phyloP scores from a whole-genome alignment of 2,329 filamentous ascomycete genomes.

The Neopestalotiopsis clavispora region DNA sequence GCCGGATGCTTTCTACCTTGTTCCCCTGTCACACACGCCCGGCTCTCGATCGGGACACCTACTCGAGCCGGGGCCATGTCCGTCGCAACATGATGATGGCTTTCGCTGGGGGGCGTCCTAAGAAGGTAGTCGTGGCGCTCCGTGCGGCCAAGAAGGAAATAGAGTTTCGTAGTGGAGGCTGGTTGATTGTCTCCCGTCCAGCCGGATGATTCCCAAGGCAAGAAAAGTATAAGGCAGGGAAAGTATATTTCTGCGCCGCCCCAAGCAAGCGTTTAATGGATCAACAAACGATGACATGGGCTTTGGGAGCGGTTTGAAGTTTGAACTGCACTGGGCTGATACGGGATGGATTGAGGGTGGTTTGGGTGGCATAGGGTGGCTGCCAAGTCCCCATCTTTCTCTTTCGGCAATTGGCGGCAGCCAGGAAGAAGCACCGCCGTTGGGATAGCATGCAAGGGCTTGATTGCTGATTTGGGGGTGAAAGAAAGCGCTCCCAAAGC shows the following conservation, averaged over 20 bases:
- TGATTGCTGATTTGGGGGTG: background rate
- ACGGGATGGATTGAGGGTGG: background rate
- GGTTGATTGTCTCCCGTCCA: background rate
- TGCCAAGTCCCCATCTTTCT: background rate
- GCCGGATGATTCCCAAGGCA: conserved; percentile 1
- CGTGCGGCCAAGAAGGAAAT: background rate
- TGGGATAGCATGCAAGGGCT: background rate
- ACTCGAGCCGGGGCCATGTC: background rate
- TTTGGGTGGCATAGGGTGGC: background rate
- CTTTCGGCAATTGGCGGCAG: conserved; percentile 13
- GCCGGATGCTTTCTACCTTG: background rate
- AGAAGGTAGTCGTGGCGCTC: background rate
- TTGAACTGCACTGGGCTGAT: conserved; percentile 1
- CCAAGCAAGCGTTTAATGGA: background rate
- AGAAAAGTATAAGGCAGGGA: background rate
- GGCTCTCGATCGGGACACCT: conserved; percentile 1
- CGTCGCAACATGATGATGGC: background rate
- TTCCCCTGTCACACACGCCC: background rate
- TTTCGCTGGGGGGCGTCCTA: background rate
- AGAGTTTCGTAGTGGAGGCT: conserved; percentile 7
- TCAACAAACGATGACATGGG: background rate
- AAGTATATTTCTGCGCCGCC: conserved; percentile 9
- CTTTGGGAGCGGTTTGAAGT: background rate
- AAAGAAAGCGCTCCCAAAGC: background rate
- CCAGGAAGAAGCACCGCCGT: background rate